These are phyloP conservation scores for Pachysolen tannophilus DNA, from an alignment of 805 yeast genomes.

Conservation along the genomic window DNA sequence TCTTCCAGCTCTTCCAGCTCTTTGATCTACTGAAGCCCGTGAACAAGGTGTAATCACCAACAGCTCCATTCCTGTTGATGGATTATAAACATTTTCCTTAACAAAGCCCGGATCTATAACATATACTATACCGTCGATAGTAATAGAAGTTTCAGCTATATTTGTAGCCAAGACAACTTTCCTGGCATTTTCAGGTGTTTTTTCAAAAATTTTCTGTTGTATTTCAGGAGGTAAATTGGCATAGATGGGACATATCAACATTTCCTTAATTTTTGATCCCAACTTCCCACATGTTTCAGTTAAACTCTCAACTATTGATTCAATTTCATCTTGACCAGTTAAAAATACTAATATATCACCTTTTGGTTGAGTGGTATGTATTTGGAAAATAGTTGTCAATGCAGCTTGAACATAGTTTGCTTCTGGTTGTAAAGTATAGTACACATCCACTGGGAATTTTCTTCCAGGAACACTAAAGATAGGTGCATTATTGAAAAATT, in stretches of 20 bases:
- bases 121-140: slow-evolving; percentile 91
- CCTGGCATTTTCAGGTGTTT: slow-evolving; percentile 70
- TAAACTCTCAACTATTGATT: slow-evolving; percentile 64
- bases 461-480: slow-evolving; percentile 88
- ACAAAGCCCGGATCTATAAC: slow-evolving; percentile 95
- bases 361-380: slow-evolving; percentile 60
- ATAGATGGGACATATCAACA: slow-evolving; percentile 80
- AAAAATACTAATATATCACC: slow-evolving; percentile 89
- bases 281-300: slow-evolving; percentile 56
- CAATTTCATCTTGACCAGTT: slow-evolving; percentile 97
- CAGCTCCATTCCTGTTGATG: slow-evolving; percentile 83
- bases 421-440: slow-evolving; percentile 80
- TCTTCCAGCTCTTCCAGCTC: slow-evolving; percentile 98
- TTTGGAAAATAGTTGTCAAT: slow-evolving; percentile 77
- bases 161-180: slow-evolving; percentile 93
- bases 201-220: slow-evolving; percentile 77
- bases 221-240: slow-evolving; percentile 84
- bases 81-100: slow-evolving; percentile 84
- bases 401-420: slow-evolving; percentile 89
- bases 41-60: slow-evolving; percentile 84
- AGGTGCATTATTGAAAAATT: slow-evolving; percentile 77
- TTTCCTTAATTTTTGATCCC: slow-evolving; percentile 49
- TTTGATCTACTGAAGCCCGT: slow-evolving; percentile 90
- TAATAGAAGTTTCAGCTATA: slow-evolving; percentile 94
- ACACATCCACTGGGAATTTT: slow-evolving; percentile 83